phyloP scores from a whole-genome alignment of 805 yeast species.

The Metschnikowia koreensis region DNA sequence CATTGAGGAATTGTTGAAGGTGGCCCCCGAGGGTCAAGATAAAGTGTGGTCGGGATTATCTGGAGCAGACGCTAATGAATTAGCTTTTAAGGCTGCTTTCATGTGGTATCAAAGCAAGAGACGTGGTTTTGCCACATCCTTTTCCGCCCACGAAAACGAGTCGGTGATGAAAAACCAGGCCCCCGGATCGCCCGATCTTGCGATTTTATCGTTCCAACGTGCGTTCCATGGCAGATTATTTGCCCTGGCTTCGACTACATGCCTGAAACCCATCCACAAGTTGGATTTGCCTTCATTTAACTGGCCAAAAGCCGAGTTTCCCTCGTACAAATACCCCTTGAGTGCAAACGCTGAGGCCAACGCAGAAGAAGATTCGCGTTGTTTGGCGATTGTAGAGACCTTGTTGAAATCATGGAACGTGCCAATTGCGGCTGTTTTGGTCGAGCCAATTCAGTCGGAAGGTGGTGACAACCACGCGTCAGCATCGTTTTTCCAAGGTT shows the following conservation, averaged over 20 bases:
- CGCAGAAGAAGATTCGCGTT: constrained; percentile 74
- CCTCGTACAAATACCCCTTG: constrained; percentile 80
- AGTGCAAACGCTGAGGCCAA: constrained; percentile 63
- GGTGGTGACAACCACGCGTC: constrained; percentile 92
- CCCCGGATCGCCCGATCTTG: constrained; percentile 87
- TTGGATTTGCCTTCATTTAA: constrained; percentile 88
- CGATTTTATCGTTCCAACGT: constrained; percentile 79
- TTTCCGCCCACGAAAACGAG: constrained; percentile 64
- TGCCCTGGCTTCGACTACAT: constrained; percentile 86
- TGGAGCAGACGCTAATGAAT: constrained; percentile 87
- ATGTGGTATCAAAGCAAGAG: constrained; percentile 69
- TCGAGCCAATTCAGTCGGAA: constrained; percentile 90
- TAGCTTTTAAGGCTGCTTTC: constrained; percentile 87
- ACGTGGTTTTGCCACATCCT: constrained; percentile 62
- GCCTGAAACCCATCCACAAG: constrained; percentile 94
- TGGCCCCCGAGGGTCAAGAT: constrained; percentile 77
- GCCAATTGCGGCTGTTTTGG: constrained; percentile 85
- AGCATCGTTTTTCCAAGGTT: constrained; percentile 72
- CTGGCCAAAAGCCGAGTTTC: constrained; percentile 97
- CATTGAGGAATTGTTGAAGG: constrained; percentile 46
- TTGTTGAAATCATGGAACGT: constrained; percentile 62
- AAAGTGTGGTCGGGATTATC: constrained; percentile 77
- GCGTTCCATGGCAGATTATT: constrained; percentile 96
- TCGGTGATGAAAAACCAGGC: constrained; percentile 77
- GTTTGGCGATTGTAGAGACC: constrained; percentile 73